Percentiles rank a stretch among this genome's conserved stretches.
Conservation (phyloP, 768 basidiomycete genomes). For the Chalciporus sphaerocephalus region DNA sequence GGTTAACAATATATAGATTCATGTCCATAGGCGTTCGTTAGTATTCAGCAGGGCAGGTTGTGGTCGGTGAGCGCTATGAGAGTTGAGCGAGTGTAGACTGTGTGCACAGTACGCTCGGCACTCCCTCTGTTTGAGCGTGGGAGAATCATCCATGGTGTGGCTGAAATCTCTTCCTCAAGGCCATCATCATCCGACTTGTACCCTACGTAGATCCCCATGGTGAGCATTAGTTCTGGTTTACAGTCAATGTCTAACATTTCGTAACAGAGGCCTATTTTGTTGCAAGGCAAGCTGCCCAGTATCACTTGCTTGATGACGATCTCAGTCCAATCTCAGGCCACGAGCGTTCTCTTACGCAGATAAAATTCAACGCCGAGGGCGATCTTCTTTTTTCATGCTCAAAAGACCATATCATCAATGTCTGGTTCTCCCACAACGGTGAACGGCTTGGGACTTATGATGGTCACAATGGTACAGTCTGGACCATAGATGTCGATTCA, state of each 20-base stretch:
- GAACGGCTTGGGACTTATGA: conserved; percentile 96
- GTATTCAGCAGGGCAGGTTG: too few species aligned
- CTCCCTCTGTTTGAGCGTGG: too few species aligned
- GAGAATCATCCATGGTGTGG: too few species aligned
- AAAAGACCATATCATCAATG: conserved; percentile 93
- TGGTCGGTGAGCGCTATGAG: too few species aligned
- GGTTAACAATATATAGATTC: too few species aligned
- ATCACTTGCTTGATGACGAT: conserved; percentile 1
- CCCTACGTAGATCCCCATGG: conserved; percentile 14
- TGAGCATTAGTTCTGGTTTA: neutral
- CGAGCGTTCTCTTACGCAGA: conserved; percentile 94
- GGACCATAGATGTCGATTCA: conserved; percentile 94
- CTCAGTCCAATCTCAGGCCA: conserved; percentile 57
- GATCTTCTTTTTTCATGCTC: conserved; percentile 94
- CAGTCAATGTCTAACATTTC: neutral
- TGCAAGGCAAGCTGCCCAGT: conserved; percentile 47
- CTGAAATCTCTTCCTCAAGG: conserved; percentile 18
- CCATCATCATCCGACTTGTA: neutral
- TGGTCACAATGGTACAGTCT: conserved; percentile 93
- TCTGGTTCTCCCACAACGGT: conserved; percentile 96
- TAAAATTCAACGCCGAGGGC: conserved; percentile 96
- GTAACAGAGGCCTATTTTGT: conserved; percentile 63
- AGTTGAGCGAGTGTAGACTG: too few species aligned
- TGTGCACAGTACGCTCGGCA: too few species aligned
- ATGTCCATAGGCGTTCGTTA: too few species aligned